These are phyloP conservation scores for Leccinum pellstonianum DNA, from an alignment of 768 basidiomycete species.

Conservation along the genomic window DNA sequence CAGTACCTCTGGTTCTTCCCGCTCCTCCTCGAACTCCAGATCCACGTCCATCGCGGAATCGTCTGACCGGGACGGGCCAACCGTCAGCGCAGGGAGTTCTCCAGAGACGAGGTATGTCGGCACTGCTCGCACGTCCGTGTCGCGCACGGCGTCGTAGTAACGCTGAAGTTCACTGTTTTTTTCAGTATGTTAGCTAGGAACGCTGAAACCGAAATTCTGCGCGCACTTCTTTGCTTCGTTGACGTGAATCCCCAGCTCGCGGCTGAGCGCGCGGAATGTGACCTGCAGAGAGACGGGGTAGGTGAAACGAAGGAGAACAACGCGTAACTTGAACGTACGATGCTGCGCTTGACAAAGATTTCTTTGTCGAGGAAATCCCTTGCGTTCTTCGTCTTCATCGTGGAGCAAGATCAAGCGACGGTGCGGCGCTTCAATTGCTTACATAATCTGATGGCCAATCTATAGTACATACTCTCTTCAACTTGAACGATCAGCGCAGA, in stretches of 20 bases:
- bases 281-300: conserved; percentile 44
- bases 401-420: background rate
- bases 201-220: background rate
- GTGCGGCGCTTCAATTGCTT: background rate
- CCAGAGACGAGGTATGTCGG: conserved; percentile 79
- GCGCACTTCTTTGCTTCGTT: conserved; percentile 74
- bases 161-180: conserved; percentile 56
- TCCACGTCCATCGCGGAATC: conserved; percentile 32
- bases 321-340: conserved; percentile 32
- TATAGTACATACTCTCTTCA: too few relatives aligned
- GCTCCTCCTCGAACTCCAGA: conserved; percentile 39
- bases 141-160: conserved; percentile 49
- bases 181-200: background rate
- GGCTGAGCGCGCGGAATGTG: conserved; percentile 75
- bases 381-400: conserved; percentile 31
- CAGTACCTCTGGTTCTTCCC: conserved; percentile 9
- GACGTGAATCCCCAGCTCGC: conserved; percentile 68
- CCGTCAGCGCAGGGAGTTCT: conserved; percentile 35
- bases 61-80: background rate
- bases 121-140: conserved; percentile 29
- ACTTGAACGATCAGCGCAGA: background rate
- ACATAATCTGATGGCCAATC: background rate
- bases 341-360: conserved; percentile 41
- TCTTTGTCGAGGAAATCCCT: conserved; percentile 48
- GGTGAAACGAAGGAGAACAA: background rate